These are phyloP conservation scores for Podospora pseudoanserina DNA, from an alignment of 495 filamentous ascomycete genomes.

Conservation along the genomic window DNA sequence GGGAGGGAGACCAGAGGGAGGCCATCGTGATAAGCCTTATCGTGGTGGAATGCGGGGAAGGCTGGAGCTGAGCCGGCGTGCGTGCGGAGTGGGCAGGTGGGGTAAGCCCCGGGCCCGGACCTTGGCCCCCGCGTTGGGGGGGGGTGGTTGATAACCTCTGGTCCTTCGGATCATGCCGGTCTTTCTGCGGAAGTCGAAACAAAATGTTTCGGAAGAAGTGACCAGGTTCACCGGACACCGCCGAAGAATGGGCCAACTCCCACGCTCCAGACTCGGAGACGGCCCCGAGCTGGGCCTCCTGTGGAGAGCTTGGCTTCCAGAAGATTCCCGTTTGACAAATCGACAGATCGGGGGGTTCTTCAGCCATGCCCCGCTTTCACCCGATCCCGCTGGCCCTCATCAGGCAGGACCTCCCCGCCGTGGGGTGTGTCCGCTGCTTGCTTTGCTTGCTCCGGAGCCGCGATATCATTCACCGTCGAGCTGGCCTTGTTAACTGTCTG, in stretches of 20 bases:
- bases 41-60: background rate
- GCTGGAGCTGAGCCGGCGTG: background rate
- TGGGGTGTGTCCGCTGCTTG: constrained; percentile 8
- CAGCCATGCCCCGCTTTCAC: constrained; percentile 6
- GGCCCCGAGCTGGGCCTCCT: background rate
- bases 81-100: background rate
- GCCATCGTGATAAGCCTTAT: background rate
- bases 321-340: constrained; percentile 22
- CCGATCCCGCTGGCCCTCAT: background rate
- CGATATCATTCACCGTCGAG: background rate
- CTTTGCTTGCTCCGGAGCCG: background rate
- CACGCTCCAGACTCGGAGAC: background rate
- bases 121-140: background rate
- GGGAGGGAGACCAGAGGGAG: background rate
- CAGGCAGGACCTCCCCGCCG: background rate
- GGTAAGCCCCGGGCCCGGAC: background rate
- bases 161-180: background rate
- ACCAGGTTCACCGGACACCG: background rate
- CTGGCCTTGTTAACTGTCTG: background rate
- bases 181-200: background rate
- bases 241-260: background rate
- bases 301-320: constrained; percentile 8
- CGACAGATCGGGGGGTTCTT: background rate
- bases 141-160: background rate
- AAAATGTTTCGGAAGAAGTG: background rate